These are phyloP conservation scores for Aspergillus caelatus DNA, from an alignment of 2,329 filamentous ascomycete genomes.

Conservation along the genomic window DNA sequence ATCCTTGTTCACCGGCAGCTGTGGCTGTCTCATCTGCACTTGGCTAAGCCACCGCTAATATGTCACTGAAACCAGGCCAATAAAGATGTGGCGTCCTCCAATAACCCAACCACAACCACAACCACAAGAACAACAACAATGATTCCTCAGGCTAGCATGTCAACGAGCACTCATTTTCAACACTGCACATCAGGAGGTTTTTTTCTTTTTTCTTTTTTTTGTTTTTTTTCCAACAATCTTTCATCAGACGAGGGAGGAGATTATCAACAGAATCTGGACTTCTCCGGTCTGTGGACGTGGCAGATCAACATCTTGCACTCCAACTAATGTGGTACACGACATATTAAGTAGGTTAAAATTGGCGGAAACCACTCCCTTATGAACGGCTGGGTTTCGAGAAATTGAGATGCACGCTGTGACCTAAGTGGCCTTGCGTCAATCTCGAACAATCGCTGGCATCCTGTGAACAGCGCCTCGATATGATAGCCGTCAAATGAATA, in stretches of 20 bases:
- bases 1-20: neutral
- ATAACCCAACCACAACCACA: neutral
- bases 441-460: neutral
- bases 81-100: neutral
- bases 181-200: neutral
- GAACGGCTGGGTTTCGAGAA: too few relatives aligned
- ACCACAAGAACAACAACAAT: too few relatives aligned
- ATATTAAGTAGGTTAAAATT: too few relatives aligned
- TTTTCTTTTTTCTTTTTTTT: neutral
- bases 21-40: neutral
- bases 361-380: too few relatives aligned
- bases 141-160: neutral
- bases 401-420: too few relatives aligned
- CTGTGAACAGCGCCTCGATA: neutral
- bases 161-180: neutral
- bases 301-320: neutral
- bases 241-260: neutral
- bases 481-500: neutral
- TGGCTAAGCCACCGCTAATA: neutral
- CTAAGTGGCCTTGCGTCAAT: neutral
- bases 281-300: neutral
- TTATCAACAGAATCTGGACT: neutral
- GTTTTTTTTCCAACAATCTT: neutral
- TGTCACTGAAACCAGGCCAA: conserved; percentile 1
- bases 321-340: neutral